Evolutionary conservation across 2,329 filamentous ascomycete species (phyloP), one percentile per base, ranked within the genome.

Genomic region (Aureobasidium lini): DNA sequence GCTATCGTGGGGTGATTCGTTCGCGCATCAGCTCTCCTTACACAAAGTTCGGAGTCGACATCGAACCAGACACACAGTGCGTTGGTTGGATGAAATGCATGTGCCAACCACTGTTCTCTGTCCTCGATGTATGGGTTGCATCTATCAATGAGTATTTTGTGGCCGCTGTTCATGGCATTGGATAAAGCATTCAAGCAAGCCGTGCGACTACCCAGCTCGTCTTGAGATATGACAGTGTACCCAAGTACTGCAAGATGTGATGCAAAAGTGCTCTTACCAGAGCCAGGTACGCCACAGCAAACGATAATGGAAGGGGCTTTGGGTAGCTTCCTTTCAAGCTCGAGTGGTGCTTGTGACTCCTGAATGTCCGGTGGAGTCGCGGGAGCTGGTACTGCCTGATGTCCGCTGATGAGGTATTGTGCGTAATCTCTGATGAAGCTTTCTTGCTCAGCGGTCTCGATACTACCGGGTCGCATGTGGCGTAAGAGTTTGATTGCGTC

Each of bases 391-490:
- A 31, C 3, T 23, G n/a, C 23, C n/a, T 57, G 10, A 3, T 15
- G 43, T 6, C 42, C 54, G 15, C 43, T 48, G 4, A 48, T 10
- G 15, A 57, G 43, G 16, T 57, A 39, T n/a, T 53, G 46, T 11
- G 37, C 40, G 32, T 57, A 62, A n/a, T 56, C 34, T 6, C 37
- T 49, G 46, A 62, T 46, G 8, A 62, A 61, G 3, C 32, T 36
- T 28, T 61, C 59, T 42, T 62, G 61, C 10, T 48, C 43, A 5
- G 28, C 34, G n/a, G 58, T 58, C 13, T 62, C 61, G 9, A 62
- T 59, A 43, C 61, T 62, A 9, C 61, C 59, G 31, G 61, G 61
- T n/a, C 61, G 39, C n/a, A 62, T n/a, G 10, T 52, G 49, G 9
- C 61, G 61, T 15, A 62, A 37, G 11, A 44, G 37, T 13, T 39